Percentiles rank a stretch among this genome's conserved stretches.
These are phyloP conservation scores for Psophocarpus tetragonolobus DNA, from an alignment of 306 rosid species.

Conservation along the genomic window DNA sequence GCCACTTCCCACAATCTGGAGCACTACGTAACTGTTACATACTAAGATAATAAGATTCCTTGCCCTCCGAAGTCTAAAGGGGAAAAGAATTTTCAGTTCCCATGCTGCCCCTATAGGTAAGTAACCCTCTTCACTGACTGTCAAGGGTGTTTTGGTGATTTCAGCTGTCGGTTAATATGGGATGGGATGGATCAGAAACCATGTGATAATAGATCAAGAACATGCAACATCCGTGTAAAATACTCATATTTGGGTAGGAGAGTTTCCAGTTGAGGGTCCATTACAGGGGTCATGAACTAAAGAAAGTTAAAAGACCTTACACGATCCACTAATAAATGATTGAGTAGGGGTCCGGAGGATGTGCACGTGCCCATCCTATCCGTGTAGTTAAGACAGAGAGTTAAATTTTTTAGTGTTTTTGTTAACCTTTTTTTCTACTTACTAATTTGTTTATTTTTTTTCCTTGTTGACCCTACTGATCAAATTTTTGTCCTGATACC, in stretches of 20 bases:
- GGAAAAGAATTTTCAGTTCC: slow-evolving; percentile 26
- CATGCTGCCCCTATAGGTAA: slow-evolving; percentile 31
- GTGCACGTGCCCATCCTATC: slow-evolving; percentile 51
- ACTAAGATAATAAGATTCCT: slow-evolving; percentile 39
- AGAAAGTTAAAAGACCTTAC: slow-evolving; percentile 34
- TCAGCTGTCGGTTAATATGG: slow-evolving; percentile 23
- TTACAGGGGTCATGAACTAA: slow-evolving; percentile 32
- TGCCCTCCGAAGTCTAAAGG: slow-evolving; percentile 32
- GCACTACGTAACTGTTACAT: slow-evolving; percentile 9
- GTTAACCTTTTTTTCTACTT: background rate
- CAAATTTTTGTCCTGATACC: slow-evolving; percentile 24
- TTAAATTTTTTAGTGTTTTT: background rate
- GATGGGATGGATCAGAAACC: slow-evolving; percentile 57
- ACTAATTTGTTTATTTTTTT: background rate
- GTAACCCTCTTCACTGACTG: background rate
- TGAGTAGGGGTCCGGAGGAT: slow-evolving; percentile 29
- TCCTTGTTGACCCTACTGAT: background rate
- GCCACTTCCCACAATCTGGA: slow-evolving; percentile 31
- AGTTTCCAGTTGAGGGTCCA: slow-evolving; percentile 39
- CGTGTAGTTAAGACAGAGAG: background rate
- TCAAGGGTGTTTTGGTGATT: slow-evolving; percentile 48
- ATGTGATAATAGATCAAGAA: slow-evolving; percentile 59
- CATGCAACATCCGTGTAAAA: slow-evolving; percentile 61
- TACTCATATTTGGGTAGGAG: slow-evolving; percentile 42
- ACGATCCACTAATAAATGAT: slow-evolving; percentile 32